Evolutionary conservation across 352 stramenopile genomes (phyloP).

Genomic region (Blastocystis hominis): DNA sequence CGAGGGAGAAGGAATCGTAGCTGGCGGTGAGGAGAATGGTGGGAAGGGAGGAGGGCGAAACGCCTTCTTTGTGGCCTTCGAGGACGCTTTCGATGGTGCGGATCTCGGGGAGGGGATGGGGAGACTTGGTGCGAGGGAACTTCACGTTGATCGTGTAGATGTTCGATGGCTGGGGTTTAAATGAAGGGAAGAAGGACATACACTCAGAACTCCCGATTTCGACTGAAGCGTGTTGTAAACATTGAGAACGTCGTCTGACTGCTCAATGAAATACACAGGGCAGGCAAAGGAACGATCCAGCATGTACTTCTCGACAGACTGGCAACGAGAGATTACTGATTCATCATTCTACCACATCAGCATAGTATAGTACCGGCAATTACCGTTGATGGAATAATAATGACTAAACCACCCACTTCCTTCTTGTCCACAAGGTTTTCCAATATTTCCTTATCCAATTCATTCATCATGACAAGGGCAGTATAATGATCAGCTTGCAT

Average conservation of each 20-base stretch:
- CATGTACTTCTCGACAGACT: not conserved
- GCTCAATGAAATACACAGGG: constrained; percentile 23
- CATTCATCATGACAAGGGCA: constrained; percentile 12
- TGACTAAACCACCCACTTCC: not conserved
- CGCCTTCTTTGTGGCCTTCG: constrained; percentile 1
- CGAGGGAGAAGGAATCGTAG: constrained; percentile 34
- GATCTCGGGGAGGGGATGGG: constrained; percentile 9
- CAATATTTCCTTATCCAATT: not conserved
- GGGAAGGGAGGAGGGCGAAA: not conserved
- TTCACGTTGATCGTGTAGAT: constrained; percentile 44
- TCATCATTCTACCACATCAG: not conserved
- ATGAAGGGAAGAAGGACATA: not conserved
- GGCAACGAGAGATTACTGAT: not conserved
- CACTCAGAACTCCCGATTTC: not conserved
- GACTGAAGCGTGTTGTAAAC: constrained; percentile 3
- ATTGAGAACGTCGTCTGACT: not conserved
- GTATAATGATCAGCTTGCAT: constrained; percentile 33
- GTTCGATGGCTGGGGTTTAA: constrained; percentile 12
- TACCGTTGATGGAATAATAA: not conserved
- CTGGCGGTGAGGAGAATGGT: constrained; percentile 47
- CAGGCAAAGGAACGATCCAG: not conserved
- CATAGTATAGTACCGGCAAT: not conserved
- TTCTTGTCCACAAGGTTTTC: not conserved
- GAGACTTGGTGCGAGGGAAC: constrained; percentile 11
- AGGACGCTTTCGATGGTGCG: constrained; percentile 20